Base-by-base conservation (phyloP, 2,329 filamentous ascomycete species). In the Nemania abortiva region DNA sequence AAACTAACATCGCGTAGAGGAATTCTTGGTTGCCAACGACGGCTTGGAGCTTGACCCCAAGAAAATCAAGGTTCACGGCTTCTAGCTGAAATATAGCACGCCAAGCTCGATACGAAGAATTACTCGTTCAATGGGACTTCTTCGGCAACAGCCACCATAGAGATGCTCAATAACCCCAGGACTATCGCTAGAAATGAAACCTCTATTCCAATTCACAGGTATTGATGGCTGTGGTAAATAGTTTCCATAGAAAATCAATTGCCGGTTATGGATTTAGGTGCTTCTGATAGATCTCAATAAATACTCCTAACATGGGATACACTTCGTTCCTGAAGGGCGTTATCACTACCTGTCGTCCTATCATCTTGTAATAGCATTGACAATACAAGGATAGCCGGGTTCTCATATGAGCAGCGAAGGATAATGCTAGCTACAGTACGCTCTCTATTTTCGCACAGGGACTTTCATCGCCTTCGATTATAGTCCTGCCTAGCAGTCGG, bases 11-110 rank as follows among this genome's bases (percentile, higher is more conserved):
- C 24, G 9, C 31, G 22, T 53, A 64, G 69, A 97, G 84, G 94
- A 98, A 81, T 99, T 98, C 87, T 90, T 98, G 84, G 90, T 91
- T 84, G 93, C 97, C 86, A 95, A 96, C 88, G 92, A 95, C 81
- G 95, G 95, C 79, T 89, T 98, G 79, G 94, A 93, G 83, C 91
- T 98, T 81, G 93, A 98, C 85, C 88, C 91, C 83, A 97, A 97
- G 90, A 97, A 92, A 85, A 97, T 98, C 87, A 98, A 98, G 89
- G 85, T 89, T 82, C 87, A 89, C 82, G 87, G 90, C 81, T 89
- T 89, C 83, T 89, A 88, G 85, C 77, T 49, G 39, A 45, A 54
- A 63, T 45, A 39, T 27, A n/a, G 53, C 34, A 31, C 53, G 31
- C 37, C 10, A 15, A 49, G 45, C 39, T 29, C 34, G 27, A 34